Evolutionary conservation across 176 grass and related monocot species (phyloP), one percentile per base, ranked within the genome.

Genomic region (Chloris gayana): DNA sequence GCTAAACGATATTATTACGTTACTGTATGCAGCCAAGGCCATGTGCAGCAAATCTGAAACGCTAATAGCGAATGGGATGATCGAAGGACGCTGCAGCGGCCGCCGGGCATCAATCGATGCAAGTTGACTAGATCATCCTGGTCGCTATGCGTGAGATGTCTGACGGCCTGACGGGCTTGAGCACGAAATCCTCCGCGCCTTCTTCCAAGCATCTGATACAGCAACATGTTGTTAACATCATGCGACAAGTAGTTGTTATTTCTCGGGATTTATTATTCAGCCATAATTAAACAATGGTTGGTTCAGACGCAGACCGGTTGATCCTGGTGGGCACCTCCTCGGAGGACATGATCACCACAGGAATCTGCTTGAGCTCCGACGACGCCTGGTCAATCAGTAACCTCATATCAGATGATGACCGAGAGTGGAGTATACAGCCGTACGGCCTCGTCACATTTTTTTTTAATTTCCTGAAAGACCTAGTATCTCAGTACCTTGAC

Each of bases 401-500:
- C 50, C 1, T 22, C 19, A 33, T 0, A 4, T 32, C 50, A 54
- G 50, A 54, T 54, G 0, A 1, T 54, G 17, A 54, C 18, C 10
- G 46, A 49, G 5, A 50, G 14, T 14, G 44, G 11, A 10, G 44
- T 3, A 3, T 46, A n/a, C n/a, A n/a, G n/a, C n/a, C n/a, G n/a
- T n/a, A n/a, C n/a, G n/a, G n/a, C n/a, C n/a, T n/a, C n/a, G n/a
- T n/a, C n/a, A n/a, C n/a, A n/a, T n/a, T n/a, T n/a, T n/a, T n/a
- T n/a, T n/a, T 3, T 47, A 47, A 3, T 54, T 54, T 54, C 22
- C 19, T 54, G 19, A 54, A 53, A 54, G 19, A 56, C n/a, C n/a
- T n/a, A 6, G 8, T 7, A n/a, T 56, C 21, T 50, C 47, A 19
- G 19, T 37, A 95, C 96, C 96, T 98, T 98, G 64, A 98, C 79